These are phyloP conservation scores for Bipolaris zeicola DNA, from an alignment of 2,329 filamentous ascomycete species.

Conservation along the genomic window DNA sequence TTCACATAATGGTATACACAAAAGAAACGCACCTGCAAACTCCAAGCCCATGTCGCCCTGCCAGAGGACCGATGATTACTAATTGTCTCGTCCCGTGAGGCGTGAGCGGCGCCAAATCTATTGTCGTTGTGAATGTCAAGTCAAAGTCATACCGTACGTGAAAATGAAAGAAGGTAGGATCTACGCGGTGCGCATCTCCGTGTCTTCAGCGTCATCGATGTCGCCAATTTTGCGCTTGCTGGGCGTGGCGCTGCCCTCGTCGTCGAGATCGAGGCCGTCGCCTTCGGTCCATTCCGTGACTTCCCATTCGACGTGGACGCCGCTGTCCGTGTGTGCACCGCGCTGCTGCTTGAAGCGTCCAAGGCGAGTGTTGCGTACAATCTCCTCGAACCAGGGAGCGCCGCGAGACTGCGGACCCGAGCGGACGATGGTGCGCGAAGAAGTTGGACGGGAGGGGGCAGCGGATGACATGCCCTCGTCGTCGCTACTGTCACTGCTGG, in stretches of 20 bases:
- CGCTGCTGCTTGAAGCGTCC: slow-evolving; percentile 69
- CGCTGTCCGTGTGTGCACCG: slow-evolving; percentile 67
- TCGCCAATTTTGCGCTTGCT: slow-evolving; percentile 46
- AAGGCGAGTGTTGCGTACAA: slow-evolving; percentile 76
- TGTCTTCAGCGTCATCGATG: slow-evolving; percentile 37
- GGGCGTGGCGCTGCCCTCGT: slow-evolving; percentile 35
- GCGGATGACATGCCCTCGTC: slow-evolving; percentile 33
- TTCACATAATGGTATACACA: slow-evolving; percentile 13
- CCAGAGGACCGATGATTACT: slow-evolving; percentile 16
- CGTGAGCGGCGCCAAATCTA: slow-evolving; percentile 37
- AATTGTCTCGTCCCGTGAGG: slow-evolving; percentile 18
- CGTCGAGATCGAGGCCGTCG: slow-evolving; percentile 47
- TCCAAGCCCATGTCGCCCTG: slow-evolving; percentile 21
- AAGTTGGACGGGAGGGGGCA: slow-evolving; percentile 17
- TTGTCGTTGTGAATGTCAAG: slow-evolving; percentile 12
- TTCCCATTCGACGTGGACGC: slow-evolving; percentile 78
- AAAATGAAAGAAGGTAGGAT: background rate
- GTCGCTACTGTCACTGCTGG: slow-evolving; percentile 45
- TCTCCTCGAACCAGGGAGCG: slow-evolving; percentile 83
- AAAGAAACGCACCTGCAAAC: slow-evolving; percentile 20
- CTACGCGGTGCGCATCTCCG: slow-evolving; percentile 39
- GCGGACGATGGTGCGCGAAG: slow-evolving; percentile 21
- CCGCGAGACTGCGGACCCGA: slow-evolving; percentile 52
- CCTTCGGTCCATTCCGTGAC: slow-evolving; percentile 68
- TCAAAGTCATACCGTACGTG: slow-evolving; percentile 4